phyloP scores from a whole-genome alignment of 805 yeast genomes.

The Vanderwaltozyma tropicalis region DNA sequence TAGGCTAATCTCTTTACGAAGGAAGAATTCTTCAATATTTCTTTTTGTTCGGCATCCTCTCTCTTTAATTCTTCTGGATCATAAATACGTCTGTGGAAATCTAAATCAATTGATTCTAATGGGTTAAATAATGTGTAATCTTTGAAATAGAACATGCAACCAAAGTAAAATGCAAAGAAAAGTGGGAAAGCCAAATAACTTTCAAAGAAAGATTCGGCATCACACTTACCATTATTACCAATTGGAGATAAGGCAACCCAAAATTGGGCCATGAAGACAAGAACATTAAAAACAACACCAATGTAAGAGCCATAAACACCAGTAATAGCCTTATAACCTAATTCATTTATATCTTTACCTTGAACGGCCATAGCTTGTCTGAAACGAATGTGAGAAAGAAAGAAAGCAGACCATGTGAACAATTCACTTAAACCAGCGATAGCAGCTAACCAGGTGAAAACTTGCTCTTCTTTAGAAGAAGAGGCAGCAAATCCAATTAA shows the following conservation, averaged over 20 bases:
- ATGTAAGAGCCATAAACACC: slow-evolving; percentile 42
- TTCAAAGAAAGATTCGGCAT: slow-evolving; percentile 39
- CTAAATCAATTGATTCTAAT: slow-evolving; percentile 34
- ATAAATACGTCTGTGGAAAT: slow-evolving; percentile 32
- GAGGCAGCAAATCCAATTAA: slow-evolving; percentile 54
- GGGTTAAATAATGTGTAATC: slow-evolving; percentile 29
- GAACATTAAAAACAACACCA: slow-evolving; percentile 39
- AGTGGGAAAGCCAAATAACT: slow-evolving; percentile 43
- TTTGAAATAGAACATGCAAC: slow-evolving; percentile 39
- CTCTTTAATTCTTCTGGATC: slow-evolving; percentile 33
- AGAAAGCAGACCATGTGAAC: slow-evolving; percentile 51
- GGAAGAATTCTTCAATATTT: slow-evolving; percentile 12
- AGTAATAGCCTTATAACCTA: slow-evolving; percentile 39
- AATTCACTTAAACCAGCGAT: slow-evolving; percentile 50
- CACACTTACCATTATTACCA: slow-evolving; percentile 28
- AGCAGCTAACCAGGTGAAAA: slow-evolving; percentile 52
- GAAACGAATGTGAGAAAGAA: slow-evolving; percentile 43
- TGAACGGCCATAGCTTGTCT: slow-evolving; percentile 44
- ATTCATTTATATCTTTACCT: slow-evolving; percentile 36
- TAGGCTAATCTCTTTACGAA: not conserved
- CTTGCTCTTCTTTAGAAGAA: slow-evolving; percentile 39
- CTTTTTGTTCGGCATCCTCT: slow-evolving; percentile 32
- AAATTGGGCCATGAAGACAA: slow-evolving; percentile 48
- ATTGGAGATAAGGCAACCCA: slow-evolving; percentile 57
- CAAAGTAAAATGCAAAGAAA: slow-evolving; percentile 36